These are phyloP conservation scores for Hymenoscyphus fructigenus DNA, from an alignment of 2,329 filamentous ascomycete genomes.

Conservation along the genomic window DNA sequence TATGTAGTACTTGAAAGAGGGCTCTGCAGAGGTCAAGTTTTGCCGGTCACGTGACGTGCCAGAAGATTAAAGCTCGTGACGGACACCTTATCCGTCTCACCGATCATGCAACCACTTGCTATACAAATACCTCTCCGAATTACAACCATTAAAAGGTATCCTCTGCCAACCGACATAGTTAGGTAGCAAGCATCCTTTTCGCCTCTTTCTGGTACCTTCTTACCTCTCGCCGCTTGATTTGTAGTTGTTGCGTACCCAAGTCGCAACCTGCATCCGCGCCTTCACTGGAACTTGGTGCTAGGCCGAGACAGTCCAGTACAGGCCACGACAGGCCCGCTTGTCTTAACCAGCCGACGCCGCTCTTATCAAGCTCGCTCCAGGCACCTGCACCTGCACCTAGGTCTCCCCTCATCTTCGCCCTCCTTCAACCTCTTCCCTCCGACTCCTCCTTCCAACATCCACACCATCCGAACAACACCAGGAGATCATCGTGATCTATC, in stretches of 20 bases:
- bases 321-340: too few species aligned
- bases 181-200: background rate
- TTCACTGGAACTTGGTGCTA: background rate
- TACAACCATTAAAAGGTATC: background rate
- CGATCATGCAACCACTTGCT: background rate
- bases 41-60: background rate
- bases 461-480: slow-evolving; percentile 17
- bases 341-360: background rate
- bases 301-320: background rate
- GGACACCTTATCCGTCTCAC: background rate
- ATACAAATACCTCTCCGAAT: too few species aligned
- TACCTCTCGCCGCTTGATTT: slow-evolving; percentile 11
- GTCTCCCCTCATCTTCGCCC: slow-evolving; percentile 19
- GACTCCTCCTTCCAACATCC: slow-evolving; percentile 20
- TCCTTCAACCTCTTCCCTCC: slow-evolving; percentile 17
- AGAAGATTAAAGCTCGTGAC: background rate
- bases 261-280: slow-evolving; percentile 12
- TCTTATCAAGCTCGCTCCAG: slow-evolving; percentile 17
- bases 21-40: background rate
- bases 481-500: slow-evolving; percentile 6
- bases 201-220: slow-evolving; percentile 17
- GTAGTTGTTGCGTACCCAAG: slow-evolving; percentile 15
- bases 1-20: background rate
- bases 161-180: background rate
- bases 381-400: slow-evolving; percentile 18